Percentiles rank a stretch among this genome's conserved stretches.
Conservation (phyloP, 108 stramenopile genomes). For the Cyclotella kingstonii region DNA sequence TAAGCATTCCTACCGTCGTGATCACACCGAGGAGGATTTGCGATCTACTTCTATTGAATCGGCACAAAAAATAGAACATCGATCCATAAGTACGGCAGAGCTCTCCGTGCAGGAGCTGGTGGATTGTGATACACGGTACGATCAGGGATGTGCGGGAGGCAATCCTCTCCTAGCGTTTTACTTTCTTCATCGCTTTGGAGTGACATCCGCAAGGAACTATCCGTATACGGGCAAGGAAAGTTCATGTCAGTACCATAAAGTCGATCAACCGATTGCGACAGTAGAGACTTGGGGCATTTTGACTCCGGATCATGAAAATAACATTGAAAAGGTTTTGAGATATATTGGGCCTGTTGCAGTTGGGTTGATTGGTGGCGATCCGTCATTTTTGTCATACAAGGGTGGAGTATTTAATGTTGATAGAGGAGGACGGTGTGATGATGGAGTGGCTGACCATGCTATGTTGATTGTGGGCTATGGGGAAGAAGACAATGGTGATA, state of each 20-base stretch:
- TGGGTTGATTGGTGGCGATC: slow-evolving; percentile 68
- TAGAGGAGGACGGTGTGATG: slow-evolving; percentile 42
- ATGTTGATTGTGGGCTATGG: slow-evolving; percentile 62
- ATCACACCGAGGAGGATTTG: slow-evolving; percentile 4
- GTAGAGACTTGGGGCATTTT: slow-evolving; percentile 73
- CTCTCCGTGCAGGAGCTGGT: slow-evolving; percentile 90
- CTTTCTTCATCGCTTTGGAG: slow-evolving; percentile 73
- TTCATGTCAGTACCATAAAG: slow-evolving; percentile 30
- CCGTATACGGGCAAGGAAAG: slow-evolving; percentile 56
- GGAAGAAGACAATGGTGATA: slow-evolving; percentile 37
- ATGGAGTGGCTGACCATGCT: slow-evolving; percentile 68
- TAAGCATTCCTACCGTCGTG: not conserved
- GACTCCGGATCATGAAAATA: slow-evolving; percentile 60
- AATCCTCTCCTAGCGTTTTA: slow-evolving; percentile 86
- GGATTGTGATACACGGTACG: slow-evolving; percentile 79
- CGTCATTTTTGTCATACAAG: slow-evolving; percentile 56
- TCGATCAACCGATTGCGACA: slow-evolving; percentile 58
- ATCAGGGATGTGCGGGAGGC: slow-evolving; percentile 94
- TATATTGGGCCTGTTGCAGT: slow-evolving; percentile 80
- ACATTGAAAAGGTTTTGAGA: slow-evolving; percentile 64
- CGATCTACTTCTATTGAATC: slow-evolving; percentile 12
- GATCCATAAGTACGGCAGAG: slow-evolving; percentile 41
- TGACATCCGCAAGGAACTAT: slow-evolving; percentile 58
- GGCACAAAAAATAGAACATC: slow-evolving; percentile 49
- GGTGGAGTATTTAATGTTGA: slow-evolving; percentile 57